These are phyloP conservation scores for Fraxinus excelsior DNA, from an alignment of 257 asterid genomes.

Conservation along the genomic window DNA sequence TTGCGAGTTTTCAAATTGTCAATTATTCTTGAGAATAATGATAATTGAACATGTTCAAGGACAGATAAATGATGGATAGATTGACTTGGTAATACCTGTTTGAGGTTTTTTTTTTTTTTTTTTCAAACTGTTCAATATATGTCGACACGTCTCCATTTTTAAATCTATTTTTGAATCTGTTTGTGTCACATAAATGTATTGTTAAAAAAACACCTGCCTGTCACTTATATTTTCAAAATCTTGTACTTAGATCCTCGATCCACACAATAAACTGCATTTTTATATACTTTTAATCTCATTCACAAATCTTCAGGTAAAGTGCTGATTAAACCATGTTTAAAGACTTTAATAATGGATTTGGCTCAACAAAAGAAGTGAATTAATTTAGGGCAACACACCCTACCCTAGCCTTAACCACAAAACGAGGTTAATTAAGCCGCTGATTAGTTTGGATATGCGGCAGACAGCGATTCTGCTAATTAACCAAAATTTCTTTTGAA, in stretches of 20 bases:
- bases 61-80: too few relatives aligned
- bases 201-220: constrained; percentile 8
- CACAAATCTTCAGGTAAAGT: constrained; percentile 27
- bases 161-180: too few relatives aligned
- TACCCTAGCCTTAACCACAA: constrained; percentile 8
- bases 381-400: background rate
- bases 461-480: background rate
- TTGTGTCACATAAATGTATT: too few relatives aligned
- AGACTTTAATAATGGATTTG: constrained; percentile 25
- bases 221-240: constrained; percentile 6
- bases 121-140: too few relatives aligned
- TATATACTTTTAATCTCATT: constrained; percentile 27
- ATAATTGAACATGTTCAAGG: too few relatives aligned
- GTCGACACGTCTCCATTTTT: too few relatives aligned
- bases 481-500: background rate
- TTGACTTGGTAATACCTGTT: too few relatives aligned
- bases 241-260: constrained; percentile 45
- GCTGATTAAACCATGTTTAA: constrained; percentile 30
- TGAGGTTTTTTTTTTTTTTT: too few relatives aligned
- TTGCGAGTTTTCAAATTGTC: too few relatives aligned
- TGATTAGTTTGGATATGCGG: constrained; percentile 14
- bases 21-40: too few relatives aligned
- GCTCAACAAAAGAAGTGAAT: constrained; percentile 23
- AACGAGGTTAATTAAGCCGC: constrained; percentile 26
- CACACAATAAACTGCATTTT: constrained; percentile 42